Evolutionary conservation across 164 flowering plant genomes (phyloP), one percentile per base, ranked within the genome.

Genomic region (Vitis rupestris): DNA sequence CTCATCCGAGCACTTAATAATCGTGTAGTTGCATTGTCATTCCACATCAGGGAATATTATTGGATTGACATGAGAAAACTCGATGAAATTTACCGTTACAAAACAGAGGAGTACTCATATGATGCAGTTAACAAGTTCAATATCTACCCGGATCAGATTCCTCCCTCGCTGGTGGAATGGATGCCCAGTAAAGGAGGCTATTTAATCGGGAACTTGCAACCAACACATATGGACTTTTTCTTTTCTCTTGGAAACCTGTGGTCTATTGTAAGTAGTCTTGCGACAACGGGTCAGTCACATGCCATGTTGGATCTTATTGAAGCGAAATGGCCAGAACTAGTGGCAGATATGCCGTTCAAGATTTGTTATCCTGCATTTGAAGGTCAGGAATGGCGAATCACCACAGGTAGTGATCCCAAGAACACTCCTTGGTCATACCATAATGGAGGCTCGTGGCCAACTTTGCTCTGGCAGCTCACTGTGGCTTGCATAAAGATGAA

Each of bases 401-500:
- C 87, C 68, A 91, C 97, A 0, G 98, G 98, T 70, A 80, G 96
- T 69, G 97, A 91, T 78, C 98, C 98, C 50, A 93, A 92, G 67
- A 94, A 94, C 84, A 94, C 97, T 74, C 95, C 97, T 69, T 94
- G 98, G 98, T 92, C 97, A 50, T 94, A 92, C 80, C 98, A 92
- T 74, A 94, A 90, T 83, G 98, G 83, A 69, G 93, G 98, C 64
- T 82, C 98, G 52, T 94, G 96, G 96, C 97, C 98, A 71, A 92
- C 98, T 68, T 82, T 94, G 83, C 87, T 92, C 9, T 92, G 95
- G 97, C 98, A 92, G 98, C 89, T 94, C 44, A 89, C 98, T 1
- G 93, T 92, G 70, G 98, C 97, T 29, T 89, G 95, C 88, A 87
- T 92, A 76, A 92, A 90, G 88, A 88, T 92, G 97, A 81, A 82